Base-by-base conservation (phyloP, 495 filamentous ascomycete species). In the Evernia prunastri region DNA sequence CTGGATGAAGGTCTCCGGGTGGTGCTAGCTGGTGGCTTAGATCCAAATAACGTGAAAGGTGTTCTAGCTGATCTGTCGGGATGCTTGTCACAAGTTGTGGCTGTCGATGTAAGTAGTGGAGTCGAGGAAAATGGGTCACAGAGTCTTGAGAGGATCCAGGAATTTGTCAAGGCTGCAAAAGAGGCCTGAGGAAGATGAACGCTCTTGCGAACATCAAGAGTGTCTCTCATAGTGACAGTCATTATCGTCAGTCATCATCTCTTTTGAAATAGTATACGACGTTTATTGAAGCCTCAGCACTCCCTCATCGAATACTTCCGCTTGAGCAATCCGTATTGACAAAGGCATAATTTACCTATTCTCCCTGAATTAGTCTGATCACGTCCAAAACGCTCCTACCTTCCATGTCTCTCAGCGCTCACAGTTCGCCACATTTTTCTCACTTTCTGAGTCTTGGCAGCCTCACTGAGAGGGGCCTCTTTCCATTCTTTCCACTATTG, bases 51-150 rank as follows among this genome's bases (percentile, higher is more conserved):
- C 74, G 88, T 97, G 10, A 75, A 73, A 4, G 78, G 83, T 18
- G 78, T 82, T 6, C 75, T 98, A 1, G 70, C 76, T 9, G 78
- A 79, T 33, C 73, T 89, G 39, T 86, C 84, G 6, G 69, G 79
- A 20, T 74, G 80, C 10, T 79, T 77, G 33, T 74, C 76, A 7
- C 80, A 86, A 69, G 84, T 97, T 5, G 77, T 90, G 43, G 92
- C 86, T 3, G 87, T 99, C 43, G 94, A 99, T 78, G 89, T 96
- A 7, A 96, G 91, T 71, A 95, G 89, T 69, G 94, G 94, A 0
- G 91, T 99, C 17, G 94, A 98, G 78, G 84, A 83, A 31, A 82
- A 89, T 67, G 94, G 93, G 12, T 74, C 78, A 70, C 95, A 99
- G 71, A 89, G 88, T 74, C 56, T 91, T 58, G 84, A 86, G 61